phyloP scores from a whole-genome alignment of 371 early-diverging fungal genomes.

The Mortierella sp. region DNA sequence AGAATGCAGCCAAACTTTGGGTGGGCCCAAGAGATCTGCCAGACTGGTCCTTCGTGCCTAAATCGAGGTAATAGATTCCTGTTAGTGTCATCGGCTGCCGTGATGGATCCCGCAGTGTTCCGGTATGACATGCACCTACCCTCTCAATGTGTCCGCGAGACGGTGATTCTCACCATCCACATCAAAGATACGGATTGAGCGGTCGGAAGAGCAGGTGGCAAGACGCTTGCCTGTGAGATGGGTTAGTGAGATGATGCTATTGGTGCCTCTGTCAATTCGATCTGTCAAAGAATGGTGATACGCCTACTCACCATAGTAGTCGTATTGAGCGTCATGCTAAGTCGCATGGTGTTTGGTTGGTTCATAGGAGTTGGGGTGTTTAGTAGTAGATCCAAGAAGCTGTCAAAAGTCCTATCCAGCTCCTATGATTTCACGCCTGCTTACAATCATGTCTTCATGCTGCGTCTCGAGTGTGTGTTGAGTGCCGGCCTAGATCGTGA shows the following conservation, averaged over 20 bases:
- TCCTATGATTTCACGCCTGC: slow-evolving; percentile 19
- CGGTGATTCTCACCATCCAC: slow-evolving; percentile 87
- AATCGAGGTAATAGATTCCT: neutral
- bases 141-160: slow-evolving; percentile 80
- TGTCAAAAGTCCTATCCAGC: neutral
- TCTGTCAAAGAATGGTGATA: neutral
- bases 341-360: neutral
- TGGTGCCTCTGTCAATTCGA: neutral
- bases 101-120: neutral
- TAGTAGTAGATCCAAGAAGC: neutral
- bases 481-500: slow-evolving; percentile 35
- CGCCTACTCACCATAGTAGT: slow-evolving; percentile 83
- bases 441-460: slow-evolving; percentile 95
- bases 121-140: slow-evolving; percentile 56
- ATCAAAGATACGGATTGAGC: slow-evolving; percentile 92
- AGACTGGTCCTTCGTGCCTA: slow-evolving; percentile 98
- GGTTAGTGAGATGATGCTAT: neutral
- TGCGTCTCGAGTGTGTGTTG: slow-evolving; percentile 85
- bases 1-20: slow-evolving; percentile 96
- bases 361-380: neutral
- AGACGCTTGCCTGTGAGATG: slow-evolving; percentile 75
- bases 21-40: slow-evolving; percentile 99
- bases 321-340: slow-evolving; percentile 97
- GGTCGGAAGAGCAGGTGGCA: slow-evolving; percentile 97
- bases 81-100: neutral